Conservation (phyloP, 2,329 filamentous ascomycete species). For the Dothidotthia symphoricarpi region DNA sequence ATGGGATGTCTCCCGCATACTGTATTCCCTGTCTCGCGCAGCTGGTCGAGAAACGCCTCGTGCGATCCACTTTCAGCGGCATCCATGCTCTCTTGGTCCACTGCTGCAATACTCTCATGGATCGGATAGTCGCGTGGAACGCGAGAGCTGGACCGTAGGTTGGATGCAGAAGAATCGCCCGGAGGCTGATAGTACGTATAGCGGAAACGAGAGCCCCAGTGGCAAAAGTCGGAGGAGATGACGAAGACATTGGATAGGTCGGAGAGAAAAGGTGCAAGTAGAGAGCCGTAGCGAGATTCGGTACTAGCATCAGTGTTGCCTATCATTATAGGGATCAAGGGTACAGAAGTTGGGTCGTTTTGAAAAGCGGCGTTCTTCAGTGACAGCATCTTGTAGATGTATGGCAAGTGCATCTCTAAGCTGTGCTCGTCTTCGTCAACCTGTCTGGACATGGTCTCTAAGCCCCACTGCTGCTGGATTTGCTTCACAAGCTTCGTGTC, state of each 20-base stretch:
- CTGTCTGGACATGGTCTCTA: conserved; percentile 56
- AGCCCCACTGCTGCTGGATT: conserved; percentile 28
- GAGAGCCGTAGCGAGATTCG: conserved; percentile 66
- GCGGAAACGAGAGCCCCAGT: conserved; percentile 83
- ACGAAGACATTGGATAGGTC: conserved; percentile 79
- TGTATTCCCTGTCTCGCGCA: conserved; percentile 77
- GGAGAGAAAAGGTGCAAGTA: conserved; percentile 75
- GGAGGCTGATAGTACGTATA: conserved; percentile 75
- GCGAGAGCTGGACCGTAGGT: conserved; percentile 42
- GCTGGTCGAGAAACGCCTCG: conserved; percentile 64
- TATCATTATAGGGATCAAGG: conserved; percentile 80
- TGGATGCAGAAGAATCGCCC: conserved; percentile 37
- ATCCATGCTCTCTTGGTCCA: conserved; percentile 81
- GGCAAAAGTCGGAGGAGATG: conserved; percentile 93
- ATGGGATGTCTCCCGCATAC: conserved; percentile 96
- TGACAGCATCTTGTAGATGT: conserved; percentile 76
- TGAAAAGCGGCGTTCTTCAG: conserved; percentile 36
- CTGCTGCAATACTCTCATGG: conserved; percentile 76
- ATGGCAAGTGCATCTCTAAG: conserved; percentile 94
- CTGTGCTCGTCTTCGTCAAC: conserved; percentile 85
- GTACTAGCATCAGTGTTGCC: conserved; percentile 66
- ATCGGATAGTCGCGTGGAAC: conserved; percentile 58
- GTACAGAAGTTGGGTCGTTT: conserved; percentile 59
- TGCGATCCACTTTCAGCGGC: conserved; percentile 78
- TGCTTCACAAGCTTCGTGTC: conserved; percentile 59